phyloP scores from a whole-genome alignment of 352 stramenopile species.

The Phytophthora tubulina region DNA sequence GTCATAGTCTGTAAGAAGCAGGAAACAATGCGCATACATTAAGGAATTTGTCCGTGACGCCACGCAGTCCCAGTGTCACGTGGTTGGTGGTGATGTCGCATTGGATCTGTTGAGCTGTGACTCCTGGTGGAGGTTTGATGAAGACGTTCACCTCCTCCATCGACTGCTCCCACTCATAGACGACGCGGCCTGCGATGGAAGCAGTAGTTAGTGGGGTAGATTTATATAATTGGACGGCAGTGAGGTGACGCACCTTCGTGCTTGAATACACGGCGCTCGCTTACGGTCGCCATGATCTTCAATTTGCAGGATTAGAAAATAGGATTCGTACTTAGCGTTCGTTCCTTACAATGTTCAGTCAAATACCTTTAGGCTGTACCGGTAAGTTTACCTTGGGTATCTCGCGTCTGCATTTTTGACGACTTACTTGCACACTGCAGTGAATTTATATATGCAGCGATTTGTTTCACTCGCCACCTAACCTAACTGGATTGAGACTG shows the following conservation, averaged over 20 bases:
- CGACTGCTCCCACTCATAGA: constrained; percentile 98
- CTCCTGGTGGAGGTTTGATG: constrained; percentile 89
- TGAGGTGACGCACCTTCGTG: constrained; percentile 59
- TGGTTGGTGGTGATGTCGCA: constrained; percentile 92
- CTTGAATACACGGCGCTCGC: constrained; percentile 73
- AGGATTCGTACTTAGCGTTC: constrained; percentile 34
- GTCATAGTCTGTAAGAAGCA: not conserved
- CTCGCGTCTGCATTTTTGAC: constrained; percentile 7
- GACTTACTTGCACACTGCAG: constrained; percentile 17
- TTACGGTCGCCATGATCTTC: constrained; percentile 51
- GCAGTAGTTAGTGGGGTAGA: not conserved
- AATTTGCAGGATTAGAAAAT: constrained; percentile 9
- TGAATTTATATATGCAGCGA: constrained; percentile 25
- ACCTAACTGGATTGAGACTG: constrained; percentile 3
- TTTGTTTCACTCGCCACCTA: constrained; percentile 7
- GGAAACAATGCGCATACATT: constrained; percentile 64
- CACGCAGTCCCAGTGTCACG: constrained; percentile 91
- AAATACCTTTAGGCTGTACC: not conserved
- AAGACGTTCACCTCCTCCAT: constrained; percentile 97
- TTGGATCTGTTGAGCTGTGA: constrained; percentile 86
- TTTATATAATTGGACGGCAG: not conserved
- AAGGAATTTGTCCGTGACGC: constrained; percentile 92
- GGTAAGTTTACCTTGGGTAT: not conserved
- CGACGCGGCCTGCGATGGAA: constrained; percentile 56
- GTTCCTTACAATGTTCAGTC: constrained; percentile 10